These are phyloP conservation scores for Pseudocercospora ulei DNA, from an alignment of 2,329 filamentous ascomycete genomes.

Conservation along the genomic window DNA sequence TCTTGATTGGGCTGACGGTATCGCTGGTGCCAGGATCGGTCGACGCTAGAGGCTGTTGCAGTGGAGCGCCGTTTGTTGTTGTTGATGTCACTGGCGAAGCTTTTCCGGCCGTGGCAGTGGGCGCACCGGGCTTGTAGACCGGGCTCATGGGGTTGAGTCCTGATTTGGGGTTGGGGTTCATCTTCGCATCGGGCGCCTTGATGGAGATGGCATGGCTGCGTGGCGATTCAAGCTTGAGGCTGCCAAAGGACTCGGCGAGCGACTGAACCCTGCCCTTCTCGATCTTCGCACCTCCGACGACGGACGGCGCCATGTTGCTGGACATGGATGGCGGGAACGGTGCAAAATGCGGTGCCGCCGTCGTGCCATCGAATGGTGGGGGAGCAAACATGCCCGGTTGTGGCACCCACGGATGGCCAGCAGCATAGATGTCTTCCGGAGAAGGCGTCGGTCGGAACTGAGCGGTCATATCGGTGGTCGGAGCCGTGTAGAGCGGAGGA, in stretches of 20 bases:
- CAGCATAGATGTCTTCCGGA: conserved; percentile 21
- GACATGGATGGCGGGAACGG: conserved; percentile 10
- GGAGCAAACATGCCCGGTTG: conserved; percentile 26
- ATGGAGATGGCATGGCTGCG: conserved; percentile 32
- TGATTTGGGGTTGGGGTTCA: conserved; percentile 25
- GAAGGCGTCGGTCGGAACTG: conserved; percentile 19
- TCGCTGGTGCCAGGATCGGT: conserved; percentile 17
- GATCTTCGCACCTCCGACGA: neutral
- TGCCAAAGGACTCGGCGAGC: conserved; percentile 20
- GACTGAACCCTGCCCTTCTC: conserved; percentile 23
- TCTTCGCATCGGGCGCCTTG: conserved; percentile 29
- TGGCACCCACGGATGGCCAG: conserved; percentile 22
- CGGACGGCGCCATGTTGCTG: conserved; percentile 1
- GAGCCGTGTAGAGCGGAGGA: conserved; percentile 13
- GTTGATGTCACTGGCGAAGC: conserved; percentile 13
- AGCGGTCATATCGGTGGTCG: conserved; percentile 12
- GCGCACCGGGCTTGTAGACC: conserved; percentile 31
- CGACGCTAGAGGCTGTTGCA: conserved; percentile 17
- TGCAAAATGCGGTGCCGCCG: conserved; percentile 20
- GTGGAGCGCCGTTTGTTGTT: conserved; percentile 1
- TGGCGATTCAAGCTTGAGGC: conserved; percentile 21
- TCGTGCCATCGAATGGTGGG: conserved; percentile 29
- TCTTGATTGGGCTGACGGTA: conserved; percentile 24
- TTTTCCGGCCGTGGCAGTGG: conserved; percentile 1
- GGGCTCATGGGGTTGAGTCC: conserved; percentile 36